Percentiles rank a stretch among this genome's conserved stretches.
Evolutionary conservation across 495 filamentous ascomycete genomes (phyloP).

Genomic region (Penicillium cosmopolitanum): DNA sequence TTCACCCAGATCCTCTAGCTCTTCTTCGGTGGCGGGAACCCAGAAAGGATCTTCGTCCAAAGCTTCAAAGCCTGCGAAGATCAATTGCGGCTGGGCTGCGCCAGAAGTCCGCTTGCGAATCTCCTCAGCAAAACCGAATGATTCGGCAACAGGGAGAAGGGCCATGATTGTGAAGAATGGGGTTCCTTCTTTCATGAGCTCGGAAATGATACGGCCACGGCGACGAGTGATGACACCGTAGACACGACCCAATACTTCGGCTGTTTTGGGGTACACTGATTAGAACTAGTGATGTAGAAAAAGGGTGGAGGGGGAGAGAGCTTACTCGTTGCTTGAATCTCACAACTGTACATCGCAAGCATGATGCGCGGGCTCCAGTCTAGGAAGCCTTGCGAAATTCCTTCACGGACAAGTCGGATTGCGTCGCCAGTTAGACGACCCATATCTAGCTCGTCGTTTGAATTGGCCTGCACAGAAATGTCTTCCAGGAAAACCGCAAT

Average conservation of each 20-base stretch:
- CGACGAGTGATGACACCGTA: constrained; percentile 92
- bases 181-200: constrained; percentile 91
- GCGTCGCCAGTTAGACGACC: constrained; percentile 87
- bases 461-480: constrained; percentile 57
- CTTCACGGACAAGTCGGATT: constrained; percentile 81
- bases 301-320: constrained; percentile 13
- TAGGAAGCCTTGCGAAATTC: constrained; percentile 85
- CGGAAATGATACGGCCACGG: constrained; percentile 84
- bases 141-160: constrained; percentile 86
- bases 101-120: constrained; percentile 94
- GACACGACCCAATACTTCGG: constrained; percentile 92
- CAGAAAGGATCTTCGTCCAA: constrained; percentile 94
- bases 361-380: constrained; percentile 94
- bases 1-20: constrained; percentile 94
- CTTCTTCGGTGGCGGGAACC: constrained; percentile 95
- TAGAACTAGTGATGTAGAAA: constrained; percentile 2
- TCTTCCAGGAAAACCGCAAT: constrained; percentile 90
- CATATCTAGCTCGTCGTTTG: constrained; percentile 68
- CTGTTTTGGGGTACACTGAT: constrained; percentile 42
- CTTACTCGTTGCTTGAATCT: constrained; percentile 93
- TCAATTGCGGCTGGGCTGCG: constrained; percentile 86
- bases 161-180: constrained; percentile 94
- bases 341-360: constrained; percentile 97
- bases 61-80: constrained; percentile 90
- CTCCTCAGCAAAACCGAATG: constrained; percentile 94